Base-by-base conservation (phyloP, 2,329 filamentous ascomycete genomes). In the Pseudogymnoascus sp. region DNA sequence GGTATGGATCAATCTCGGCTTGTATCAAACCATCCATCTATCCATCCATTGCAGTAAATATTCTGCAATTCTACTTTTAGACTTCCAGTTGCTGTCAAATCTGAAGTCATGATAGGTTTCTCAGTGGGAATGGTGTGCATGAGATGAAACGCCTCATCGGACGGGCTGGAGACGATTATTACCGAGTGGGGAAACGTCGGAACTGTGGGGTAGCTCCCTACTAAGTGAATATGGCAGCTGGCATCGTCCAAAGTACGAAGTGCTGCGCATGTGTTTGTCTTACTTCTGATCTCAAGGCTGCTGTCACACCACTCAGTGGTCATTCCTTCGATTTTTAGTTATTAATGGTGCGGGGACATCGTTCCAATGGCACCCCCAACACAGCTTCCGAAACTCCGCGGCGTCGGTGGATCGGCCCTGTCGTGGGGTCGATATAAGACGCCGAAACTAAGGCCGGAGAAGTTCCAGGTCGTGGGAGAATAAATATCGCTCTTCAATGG, bases 361-460 rank as follows among this genome's bases (percentile, higher is more conserved):
- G 45, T 18, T 52, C 26, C 15, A 30, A 52, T 30, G 26, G 8
- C 15, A 52, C 45, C 30, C 30, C 45, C 45, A 52, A 19, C 45
- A 6, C 26, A 33, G 45, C 45, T 30, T 52, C 45, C 45, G 45
- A 33, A 6, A 52, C 45, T 52, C 26, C 45, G 45, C 45, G 45
- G 45, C 26, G 28, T 33, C 3, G 26, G 45, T 52, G 45, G 45
- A 52, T 52, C 45, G 45, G 26, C 45, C 45, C n/a, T 52, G n/a
- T 3, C 12, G 45, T 26, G 45, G 45, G 45, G 45, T 52, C 33
- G 45, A 18, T 33, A 52, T 52, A 30, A 30, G 26, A 19, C 45
- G 26, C 45, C 45, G 45, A 52, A 52, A 52, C 45, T 52, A 52
- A 33, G 26, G 45, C 45, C 45, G 45, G 45, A 52, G 45, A 52